phyloP scores from a whole-genome alignment of 1,139 yeast species.

The Taphrina communis region DNA sequence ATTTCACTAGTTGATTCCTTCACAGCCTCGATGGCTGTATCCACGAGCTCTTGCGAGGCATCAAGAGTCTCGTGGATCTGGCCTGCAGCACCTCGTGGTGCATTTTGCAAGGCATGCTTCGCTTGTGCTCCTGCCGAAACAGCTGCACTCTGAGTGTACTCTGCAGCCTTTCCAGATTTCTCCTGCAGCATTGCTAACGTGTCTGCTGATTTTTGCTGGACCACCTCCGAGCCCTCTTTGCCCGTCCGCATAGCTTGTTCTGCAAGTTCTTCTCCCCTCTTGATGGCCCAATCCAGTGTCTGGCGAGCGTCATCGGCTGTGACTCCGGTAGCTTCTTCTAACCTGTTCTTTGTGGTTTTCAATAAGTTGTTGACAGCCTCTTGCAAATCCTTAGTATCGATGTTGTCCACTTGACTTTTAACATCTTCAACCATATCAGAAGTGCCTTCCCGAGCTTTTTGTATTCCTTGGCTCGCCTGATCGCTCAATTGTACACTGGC shows the following conservation, averaged over 20 bases:
- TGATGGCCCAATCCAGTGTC: slow-evolving; percentile 30
- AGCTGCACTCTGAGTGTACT: slow-evolving; percentile 21
- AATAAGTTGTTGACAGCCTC: slow-evolving; percentile 29
- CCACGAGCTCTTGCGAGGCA: slow-evolving; percentile 30
- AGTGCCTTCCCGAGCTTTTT: not conserved
- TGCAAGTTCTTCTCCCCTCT: slow-evolving; percentile 29
- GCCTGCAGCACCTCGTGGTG: slow-evolving; percentile 36
- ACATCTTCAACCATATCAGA: slow-evolving; percentile 14
- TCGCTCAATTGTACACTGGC: slow-evolving; percentile 29
- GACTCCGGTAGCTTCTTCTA: slow-evolving; percentile 34
- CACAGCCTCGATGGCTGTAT: slow-evolving; percentile 31
- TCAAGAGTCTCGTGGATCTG: slow-evolving; percentile 37
- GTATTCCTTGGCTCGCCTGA: slow-evolving; percentile 38
- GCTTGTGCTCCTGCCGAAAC: slow-evolving; percentile 35
- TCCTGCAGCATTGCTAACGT: slow-evolving; percentile 15
- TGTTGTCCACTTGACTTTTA: slow-evolving; percentile 3
- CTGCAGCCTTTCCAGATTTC: slow-evolving; percentile 28
- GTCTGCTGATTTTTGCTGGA: slow-evolving; percentile 25
- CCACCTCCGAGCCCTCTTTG: slow-evolving; percentile 11
- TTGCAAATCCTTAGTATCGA: slow-evolving; percentile 21
- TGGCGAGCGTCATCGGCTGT: slow-evolving; percentile 28
- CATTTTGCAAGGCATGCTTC: slow-evolving; percentile 35
- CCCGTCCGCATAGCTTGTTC: slow-evolving; percentile 29
- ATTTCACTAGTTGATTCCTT: slow-evolving; percentile 36
- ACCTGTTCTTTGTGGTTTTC: slow-evolving; percentile 13